Evolutionary conservation across 2,329 filamentous ascomycete species (phyloP).

Genomic region (Helminthosporium solani): DNA sequence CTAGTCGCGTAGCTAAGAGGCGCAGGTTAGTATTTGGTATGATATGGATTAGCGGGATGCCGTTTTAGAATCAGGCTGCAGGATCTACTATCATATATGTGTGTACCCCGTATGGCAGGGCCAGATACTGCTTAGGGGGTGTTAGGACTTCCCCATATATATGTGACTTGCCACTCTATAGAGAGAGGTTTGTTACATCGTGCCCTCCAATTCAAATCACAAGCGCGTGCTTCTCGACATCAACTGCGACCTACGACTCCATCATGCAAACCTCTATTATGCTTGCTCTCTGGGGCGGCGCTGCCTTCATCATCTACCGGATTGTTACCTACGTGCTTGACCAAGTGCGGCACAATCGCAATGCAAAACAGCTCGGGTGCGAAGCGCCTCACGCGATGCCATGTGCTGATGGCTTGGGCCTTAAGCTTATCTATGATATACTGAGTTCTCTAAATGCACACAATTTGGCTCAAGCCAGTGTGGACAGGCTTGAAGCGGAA

Average conservation of each 20-base stretch:
- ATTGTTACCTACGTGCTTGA: slow-evolving; percentile 25
- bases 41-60: no score
- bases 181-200: no score
- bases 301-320: slow-evolving; percentile 35
- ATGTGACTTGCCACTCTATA: no score
- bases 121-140: no score
- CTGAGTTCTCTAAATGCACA: slow-evolving; percentile 41
- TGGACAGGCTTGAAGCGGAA: slow-evolving; percentile 20
- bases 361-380: slow-evolving; percentile 46
- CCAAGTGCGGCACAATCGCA: slow-evolving; percentile 35
- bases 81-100: no score
- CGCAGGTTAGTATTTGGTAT: no score
- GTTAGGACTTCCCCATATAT: no score
- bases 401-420: slow-evolving; percentile 52
- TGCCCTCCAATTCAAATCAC: no score
- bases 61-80: no score
- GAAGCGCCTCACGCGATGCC: slow-evolving; percentile 42
- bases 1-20: no score
- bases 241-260: not conserved
- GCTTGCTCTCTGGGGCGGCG: slow-evolving; percentile 28
- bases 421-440: slow-evolving; percentile 48
- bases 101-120: no score
- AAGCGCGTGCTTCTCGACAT: no score
- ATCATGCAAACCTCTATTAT: slow-evolving; percentile 33
- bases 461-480: slow-evolving; percentile 33